Conservation (phyloP, 768 basidiomycete species). For the Pleurotus cornucopiae region DNA sequence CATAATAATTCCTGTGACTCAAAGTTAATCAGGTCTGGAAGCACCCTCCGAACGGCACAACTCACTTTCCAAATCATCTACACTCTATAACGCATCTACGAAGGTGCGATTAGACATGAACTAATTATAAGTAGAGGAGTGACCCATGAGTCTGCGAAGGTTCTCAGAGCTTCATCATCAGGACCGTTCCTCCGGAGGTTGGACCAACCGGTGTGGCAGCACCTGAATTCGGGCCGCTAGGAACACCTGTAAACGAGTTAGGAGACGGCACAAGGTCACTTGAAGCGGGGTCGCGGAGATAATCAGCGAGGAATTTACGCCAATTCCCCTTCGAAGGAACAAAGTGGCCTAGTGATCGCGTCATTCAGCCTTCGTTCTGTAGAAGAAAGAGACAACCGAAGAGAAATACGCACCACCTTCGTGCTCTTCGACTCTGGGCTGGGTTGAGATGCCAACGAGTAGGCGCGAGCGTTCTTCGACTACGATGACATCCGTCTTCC, state of each 20-base stretch:
- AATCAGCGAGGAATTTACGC: conserved; percentile 71
- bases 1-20: too few species aligned
- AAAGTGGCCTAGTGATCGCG: conserved; percentile 60
- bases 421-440: conserved; percentile 68
- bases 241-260: conserved; percentile 12
- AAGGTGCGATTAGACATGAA: not conserved
- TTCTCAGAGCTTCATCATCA: conserved; percentile 25
- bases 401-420: conserved; percentile 61
- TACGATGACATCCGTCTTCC: conserved; percentile 75
- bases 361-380: not conserved
- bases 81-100: not conserved
- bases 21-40: too few species aligned
- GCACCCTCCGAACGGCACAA: not conserved
- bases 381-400: not conserved
- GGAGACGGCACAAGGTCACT: conserved; percentile 40
- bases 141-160: too few species aligned
- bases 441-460: conserved; percentile 50
- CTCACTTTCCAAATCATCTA: not conserved
- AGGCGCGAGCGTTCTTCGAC: conserved; percentile 59
- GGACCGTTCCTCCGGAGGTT: conserved; percentile 10
- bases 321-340: conserved; percentile 75
- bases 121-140: not conserved
- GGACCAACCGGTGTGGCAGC: conserved; percentile 35
- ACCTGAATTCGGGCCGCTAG: conserved; percentile 41
- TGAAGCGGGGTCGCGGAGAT: conserved; percentile 49